These are phyloP conservation scores for Pseudocercospora macadamiae DNA, from an alignment of 2,329 filamentous ascomycete genomes.

Conservation along the genomic window DNA sequence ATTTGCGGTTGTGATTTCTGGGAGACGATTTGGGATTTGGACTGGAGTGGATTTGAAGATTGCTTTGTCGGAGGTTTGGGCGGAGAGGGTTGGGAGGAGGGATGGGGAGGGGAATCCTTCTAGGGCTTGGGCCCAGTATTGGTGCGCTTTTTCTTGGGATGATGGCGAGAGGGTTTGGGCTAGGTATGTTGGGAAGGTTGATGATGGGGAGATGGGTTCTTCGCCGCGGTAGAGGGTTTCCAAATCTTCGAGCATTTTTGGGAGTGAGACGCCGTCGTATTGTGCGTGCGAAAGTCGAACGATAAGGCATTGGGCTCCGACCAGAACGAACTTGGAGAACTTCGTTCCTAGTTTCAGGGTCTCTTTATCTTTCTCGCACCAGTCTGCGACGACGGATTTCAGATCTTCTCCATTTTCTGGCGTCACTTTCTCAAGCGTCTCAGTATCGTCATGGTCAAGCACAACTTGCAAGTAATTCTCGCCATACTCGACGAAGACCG, in stretches of 20 bases:
- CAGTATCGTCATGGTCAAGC: background rate
- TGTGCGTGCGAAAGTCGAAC: constrained; percentile 40
- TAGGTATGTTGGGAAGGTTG: background rate
- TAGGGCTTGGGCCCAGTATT: constrained; percentile 6
- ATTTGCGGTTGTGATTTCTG: constrained; percentile 7
- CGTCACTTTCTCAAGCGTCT: background rate
- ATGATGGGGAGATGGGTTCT: background rate
- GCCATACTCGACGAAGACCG: constrained; percentile 51
- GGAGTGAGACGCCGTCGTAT: constrained; percentile 51
- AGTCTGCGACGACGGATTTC: background rate
- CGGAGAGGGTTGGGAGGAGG: background rate
- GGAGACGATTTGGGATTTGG: background rate
- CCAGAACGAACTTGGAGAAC: background rate
- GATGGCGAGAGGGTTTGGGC: background rate
- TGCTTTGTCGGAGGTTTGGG: background rate
- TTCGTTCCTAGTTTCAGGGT: background rate
- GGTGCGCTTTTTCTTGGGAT: background rate
- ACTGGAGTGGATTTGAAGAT: background rate
- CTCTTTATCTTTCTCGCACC: background rate
- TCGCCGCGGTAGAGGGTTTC: constrained; percentile 44
- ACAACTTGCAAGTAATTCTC: background rate
- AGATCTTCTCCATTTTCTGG: background rate
- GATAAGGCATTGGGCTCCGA: constrained; percentile 34
- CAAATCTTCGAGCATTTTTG: constrained; percentile 61
- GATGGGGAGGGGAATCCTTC: background rate